Conservation (phyloP, 768 basidiomycete genomes). For the Mycena vitilis region DNA sequence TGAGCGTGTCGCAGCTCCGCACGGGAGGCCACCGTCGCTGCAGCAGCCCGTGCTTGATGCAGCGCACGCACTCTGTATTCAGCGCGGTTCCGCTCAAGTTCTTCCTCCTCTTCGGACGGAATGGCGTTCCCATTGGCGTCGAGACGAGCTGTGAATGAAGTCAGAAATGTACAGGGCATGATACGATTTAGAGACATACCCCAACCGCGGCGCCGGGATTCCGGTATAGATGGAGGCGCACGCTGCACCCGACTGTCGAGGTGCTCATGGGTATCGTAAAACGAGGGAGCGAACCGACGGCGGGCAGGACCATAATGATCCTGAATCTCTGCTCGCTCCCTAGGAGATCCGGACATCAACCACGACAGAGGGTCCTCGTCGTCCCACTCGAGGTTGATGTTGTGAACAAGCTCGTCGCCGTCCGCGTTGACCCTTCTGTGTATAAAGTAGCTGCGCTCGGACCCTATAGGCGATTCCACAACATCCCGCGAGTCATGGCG, state of each 20-base stretch:
- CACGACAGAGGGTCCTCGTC: slow-evolving; percentile 51
- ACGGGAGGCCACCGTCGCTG: slow-evolving; percentile 16
- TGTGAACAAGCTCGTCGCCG: slow-evolving; percentile 54
- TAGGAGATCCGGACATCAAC: slow-evolving; percentile 38
- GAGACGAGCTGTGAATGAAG: slow-evolving; percentile 52
- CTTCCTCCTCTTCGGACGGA: slow-evolving; percentile 70
- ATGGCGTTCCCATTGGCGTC: slow-evolving; percentile 74
- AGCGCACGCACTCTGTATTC: slow-evolving; percentile 57
- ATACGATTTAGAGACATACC: slow-evolving; percentile 47
- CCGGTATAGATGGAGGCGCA: slow-evolving; percentile 9
- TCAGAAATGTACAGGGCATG: background rate
- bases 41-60: slow-evolving; percentile 42
- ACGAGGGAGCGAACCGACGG: slow-evolving; percentile 15
- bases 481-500: slow-evolving; percentile 30
- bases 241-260: slow-evolving; percentile 23
- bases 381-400: slow-evolving; percentile 53
- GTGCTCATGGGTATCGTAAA: slow-evolving; percentile 27
- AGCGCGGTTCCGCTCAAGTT: slow-evolving; percentile 64
- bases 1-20: slow-evolving; percentile 16
- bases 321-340: slow-evolving; percentile 33
- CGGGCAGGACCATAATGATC: slow-evolving; percentile 18
- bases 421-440: slow-evolving; percentile 49
- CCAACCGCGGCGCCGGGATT: slow-evolving; percentile 56
- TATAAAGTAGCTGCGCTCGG: slow-evolving; percentile 48
- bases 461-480: slow-evolving; percentile 32